Conservation (phyloP, 2,329 filamentous ascomycete genomes). For the Helminthosporium solani region DNA sequence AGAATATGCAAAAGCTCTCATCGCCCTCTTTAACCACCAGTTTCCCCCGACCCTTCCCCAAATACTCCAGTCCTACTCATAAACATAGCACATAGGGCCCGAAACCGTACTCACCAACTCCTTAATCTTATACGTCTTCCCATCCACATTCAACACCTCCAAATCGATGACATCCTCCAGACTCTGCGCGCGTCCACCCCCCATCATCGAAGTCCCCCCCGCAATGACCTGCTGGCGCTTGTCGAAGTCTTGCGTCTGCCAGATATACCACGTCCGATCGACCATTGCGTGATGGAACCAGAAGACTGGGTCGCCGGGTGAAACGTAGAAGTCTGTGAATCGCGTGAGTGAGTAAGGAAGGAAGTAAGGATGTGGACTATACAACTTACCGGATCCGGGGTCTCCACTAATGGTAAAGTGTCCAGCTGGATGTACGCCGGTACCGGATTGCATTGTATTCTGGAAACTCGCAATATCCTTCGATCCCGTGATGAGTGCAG, state of each 20-base stretch:
- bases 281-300: constrained; percentile 53
- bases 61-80: constrained; percentile 25
- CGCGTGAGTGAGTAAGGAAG: background rate
- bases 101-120: constrained; percentile 49
- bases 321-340: constrained; percentile 44
- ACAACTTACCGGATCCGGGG: constrained; percentile 39
- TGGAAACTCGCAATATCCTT: constrained; percentile 42
- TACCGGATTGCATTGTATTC: constrained; percentile 39
- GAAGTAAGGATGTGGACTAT: background rate
- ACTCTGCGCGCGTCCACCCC: constrained; percentile 20
- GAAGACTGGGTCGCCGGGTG: constrained; percentile 50
- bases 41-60: too few relatives aligned
- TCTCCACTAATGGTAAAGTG: constrained; percentile 51
- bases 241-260: constrained; percentile 49
- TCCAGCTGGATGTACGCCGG: constrained; percentile 47
- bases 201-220: constrained; percentile 47
- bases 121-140: constrained; percentile 40
- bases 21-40: too few relatives aligned
- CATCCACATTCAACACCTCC: constrained; percentile 39
- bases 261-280: constrained; percentile 52
- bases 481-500: constrained; percentile 24
- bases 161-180: constrained; percentile 42
- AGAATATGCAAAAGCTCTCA: too few relatives aligned
- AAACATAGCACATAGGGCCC: constrained; percentile 53
- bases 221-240: constrained; percentile 45